Conservation (phyloP, 169 alveolate species). For the Eimeria falciformis region DNA sequence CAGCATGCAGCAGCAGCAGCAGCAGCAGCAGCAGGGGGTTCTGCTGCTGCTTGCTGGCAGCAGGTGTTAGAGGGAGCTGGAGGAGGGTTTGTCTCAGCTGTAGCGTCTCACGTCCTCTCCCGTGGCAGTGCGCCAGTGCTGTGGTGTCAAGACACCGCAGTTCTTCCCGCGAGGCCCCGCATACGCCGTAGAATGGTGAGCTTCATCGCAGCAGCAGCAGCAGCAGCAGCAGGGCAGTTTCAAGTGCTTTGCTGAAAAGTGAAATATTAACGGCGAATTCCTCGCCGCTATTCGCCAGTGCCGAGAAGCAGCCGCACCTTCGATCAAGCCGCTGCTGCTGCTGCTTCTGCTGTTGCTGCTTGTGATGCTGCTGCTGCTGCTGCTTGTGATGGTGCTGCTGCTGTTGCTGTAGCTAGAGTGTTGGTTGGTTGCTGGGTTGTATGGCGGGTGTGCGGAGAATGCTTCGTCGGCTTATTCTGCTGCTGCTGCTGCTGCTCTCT, state of each 20-base stretch:
- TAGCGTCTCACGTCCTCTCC: constrained; percentile 6
- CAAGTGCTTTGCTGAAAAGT: no score
- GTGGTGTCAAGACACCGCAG: constrained; percentile 52
- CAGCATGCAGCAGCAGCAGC: background rate
- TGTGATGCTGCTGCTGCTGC: constrained; percentile 38
- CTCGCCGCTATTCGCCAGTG: background rate
- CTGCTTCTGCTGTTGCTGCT: no score
- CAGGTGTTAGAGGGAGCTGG: background rate
- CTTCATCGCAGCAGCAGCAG: background rate
- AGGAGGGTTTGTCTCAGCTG: background rate
- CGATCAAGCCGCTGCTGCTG: background rate
- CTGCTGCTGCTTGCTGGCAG: background rate
- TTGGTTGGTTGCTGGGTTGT: background rate
- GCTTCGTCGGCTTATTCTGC: background rate
- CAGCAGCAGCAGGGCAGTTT: background rate
- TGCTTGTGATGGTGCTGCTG: background rate
- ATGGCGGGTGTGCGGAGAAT: background rate
- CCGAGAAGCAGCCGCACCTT: background rate
- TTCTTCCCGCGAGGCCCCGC: constrained; percentile 22
- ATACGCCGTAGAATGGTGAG: constrained; percentile 29
- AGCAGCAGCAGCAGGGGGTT: background rate
- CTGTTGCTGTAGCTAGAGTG: background rate
- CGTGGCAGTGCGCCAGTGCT: constrained; percentile 56
- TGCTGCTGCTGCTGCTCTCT: background rate
- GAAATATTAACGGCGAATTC: no score